Evolutionary conservation across 768 basidiomycete species (phyloP), one percentile per base, ranked within the genome.

Genomic region (Gelatoporia subvermispora): DNA sequence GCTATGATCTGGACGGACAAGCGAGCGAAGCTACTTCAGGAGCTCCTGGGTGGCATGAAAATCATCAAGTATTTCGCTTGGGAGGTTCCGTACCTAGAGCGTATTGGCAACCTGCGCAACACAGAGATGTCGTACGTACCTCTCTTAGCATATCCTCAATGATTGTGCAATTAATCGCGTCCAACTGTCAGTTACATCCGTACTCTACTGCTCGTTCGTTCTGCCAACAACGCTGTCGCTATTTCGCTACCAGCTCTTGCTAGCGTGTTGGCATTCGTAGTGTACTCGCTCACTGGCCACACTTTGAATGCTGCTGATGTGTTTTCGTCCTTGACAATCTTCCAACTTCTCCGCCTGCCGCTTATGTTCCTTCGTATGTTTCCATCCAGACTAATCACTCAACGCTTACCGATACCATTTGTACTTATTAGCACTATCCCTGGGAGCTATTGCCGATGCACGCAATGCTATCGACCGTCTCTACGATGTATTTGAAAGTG

Each of bases 51-150:
- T 13, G 88, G 89, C 1, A 93, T 96, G 81, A 85, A 89, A 54
- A 78, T 95, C 52, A 88, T 96, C 75, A 96, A 96, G 65, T 84
- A 85, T 64, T 94, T 94, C 65, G 83, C 87, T 4, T 93, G 90
- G 90, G 90, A 93, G 59, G 58, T 66, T 1, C 89, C 93, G 0
- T 94, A 91, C 65, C 73, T 95, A 20, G 70, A 79, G 15, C 80
- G 85, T 39, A 76, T 96, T 22, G 74, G 76, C 24, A 77, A 77
- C 36, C 87, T 86, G 59, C 75, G 94, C 45, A 70, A 68, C 42
- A 75, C 77, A 43, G 93, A 95, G 65, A 81, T 92, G 67, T 64
- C 57, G 76, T 87, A 73, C 35, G 76, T 74, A 16, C n/a, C n/a
- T n/a, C n/a, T n/a, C n/a, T n/a, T n/a, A n/a, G n/a, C 31, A 46